These are phyloP conservation scores for Gelatoporia subvermispora DNA, from an alignment of 768 basidiomycete genomes.

Conservation along the genomic window DNA sequence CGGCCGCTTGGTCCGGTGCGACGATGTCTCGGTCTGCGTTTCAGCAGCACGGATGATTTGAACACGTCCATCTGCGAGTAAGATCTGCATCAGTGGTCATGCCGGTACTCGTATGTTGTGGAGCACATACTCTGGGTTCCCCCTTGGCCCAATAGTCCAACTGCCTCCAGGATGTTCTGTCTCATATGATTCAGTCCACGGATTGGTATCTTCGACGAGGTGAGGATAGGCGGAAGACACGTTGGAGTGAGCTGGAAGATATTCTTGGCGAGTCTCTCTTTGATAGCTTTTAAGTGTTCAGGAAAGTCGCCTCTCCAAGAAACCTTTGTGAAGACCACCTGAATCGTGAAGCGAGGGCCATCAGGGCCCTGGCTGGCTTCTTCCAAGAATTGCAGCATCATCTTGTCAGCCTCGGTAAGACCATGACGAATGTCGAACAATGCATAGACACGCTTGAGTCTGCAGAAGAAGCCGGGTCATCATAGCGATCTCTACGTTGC, in stretches of 20 bases:
- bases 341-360: slow-evolving; percentile 49
- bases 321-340: slow-evolving; percentile 69
- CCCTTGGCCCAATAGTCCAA: slow-evolving; percentile 30
- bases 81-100: too few relatives aligned
- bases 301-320: slow-evolving; percentile 40
- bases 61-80: too few relatives aligned
- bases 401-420: slow-evolving; percentile 47
- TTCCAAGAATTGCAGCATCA: slow-evolving; percentile 56
- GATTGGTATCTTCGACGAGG: slow-evolving; percentile 43
- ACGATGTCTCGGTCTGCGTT: too few relatives aligned
- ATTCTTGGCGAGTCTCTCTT: slow-evolving; percentile 35
- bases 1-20: too few relatives aligned
- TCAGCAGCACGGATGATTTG: too few relatives aligned
- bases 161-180: slow-evolving; percentile 55
- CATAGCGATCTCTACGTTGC: not conserved
- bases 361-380: slow-evolving; percentile 31
- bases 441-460: slow-evolving; percentile 67
- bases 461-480: slow-evolving; percentile 21
- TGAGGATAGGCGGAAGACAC: slow-evolving; percentile 64
- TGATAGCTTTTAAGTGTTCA: slow-evolving; percentile 21
- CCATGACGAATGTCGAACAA: slow-evolving; percentile 67
- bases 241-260: slow-evolving; percentile 53
- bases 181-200: slow-evolving; percentile 57
- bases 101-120: too few relatives aligned
- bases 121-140: too few relatives aligned